Evolutionary conservation across 2,329 filamentous ascomycete genomes (phyloP), one percentile per base, ranked within the genome.

Genomic region (Aspergillus fumigatus): DNA sequence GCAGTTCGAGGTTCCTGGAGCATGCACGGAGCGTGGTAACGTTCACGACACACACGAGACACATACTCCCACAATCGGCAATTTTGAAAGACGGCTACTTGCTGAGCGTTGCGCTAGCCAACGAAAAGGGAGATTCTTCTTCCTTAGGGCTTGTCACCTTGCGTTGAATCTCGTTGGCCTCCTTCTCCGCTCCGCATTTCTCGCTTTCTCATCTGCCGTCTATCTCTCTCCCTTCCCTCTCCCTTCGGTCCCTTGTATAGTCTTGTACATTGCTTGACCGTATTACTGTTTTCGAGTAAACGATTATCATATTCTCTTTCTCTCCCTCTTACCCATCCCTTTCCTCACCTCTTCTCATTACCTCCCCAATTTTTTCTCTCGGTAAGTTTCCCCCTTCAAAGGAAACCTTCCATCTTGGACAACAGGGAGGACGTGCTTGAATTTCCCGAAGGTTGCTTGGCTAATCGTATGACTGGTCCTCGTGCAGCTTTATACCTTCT

Each of bases 21-120:
- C 69, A 74, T 74, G 72, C 71, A 74, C 72, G 70, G 71, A 74
- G 71, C 65, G 68, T 72, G 71, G 70, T 71, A 69, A 69, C 65
- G 58, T 70, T 47, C 43, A 23, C 43, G 43, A 23, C 43, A 26
- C 43, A 26, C 21, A 47, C 63, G 67, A 69, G 64, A 64, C 66
- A 63, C 53, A 59, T 57, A 47, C 43, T 14, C 14, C 43, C 43
- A 47, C 23, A 47, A 61, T 65, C 63, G 64, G 49, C 57, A 62
- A 61, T 63, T 65, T 63, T 54, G 58, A 64, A 61, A 58, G 61
- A 61, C 67, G 59, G 63, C 56, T 65, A 63, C 58, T 61, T 63
- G 62, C 66, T 62, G 61, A 51, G 51, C 54, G 61, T 63, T 61
- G 55, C 60, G 59, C 62, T 70, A 67, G 64, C 69, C 73, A 72